Evolutionary conservation across 2,329 filamentous ascomycete species (phyloP), one percentile per base, ranked within the genome.

Genomic region (Phyllachora maydis): DNA sequence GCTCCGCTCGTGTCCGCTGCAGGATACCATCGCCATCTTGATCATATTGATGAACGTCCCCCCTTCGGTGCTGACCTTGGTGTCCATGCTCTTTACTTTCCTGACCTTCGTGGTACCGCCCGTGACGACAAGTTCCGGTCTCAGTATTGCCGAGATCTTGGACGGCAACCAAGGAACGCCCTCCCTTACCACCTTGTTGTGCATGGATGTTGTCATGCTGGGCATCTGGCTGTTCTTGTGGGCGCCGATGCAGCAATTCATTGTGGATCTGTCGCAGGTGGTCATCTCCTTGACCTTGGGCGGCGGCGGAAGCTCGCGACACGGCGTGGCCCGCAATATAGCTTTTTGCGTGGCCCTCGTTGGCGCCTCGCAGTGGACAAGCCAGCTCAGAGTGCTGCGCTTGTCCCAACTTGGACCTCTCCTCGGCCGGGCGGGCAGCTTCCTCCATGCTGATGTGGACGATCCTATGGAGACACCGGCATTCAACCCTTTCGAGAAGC

Each of bases 21-120:
- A 81, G 52, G 85, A 95, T 52, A 92, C 85, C 30, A 79, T 93
- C 50, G 82, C 85, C 43, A 92, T 95, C 40, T 69, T 95, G 46
- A 92, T 93, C 50, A 77, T 93, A 38, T 66, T 95, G 35, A 76
- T 93, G 49, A 83, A 91, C 44, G 68, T 93, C 7, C 83, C 85
- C 15, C 79, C 83, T 12, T 72, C 85, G 39, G 71, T 85, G 28
- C 63, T 93, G 39, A 85, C 82, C 32, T 60, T 81, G 45, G 79
- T 92, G 39, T 90, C 93, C 49, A 73, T 82, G 42, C 65, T 92
- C 35, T 95, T 93, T 50, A 82, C 85, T 35, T 73, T 82, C 33
- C 64, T 93, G 42, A 93, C 83, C 22, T 90, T 93, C 43, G 81
- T 92, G 32, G n/a, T n/a, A n/a, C 78, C 82, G 21, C 77, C 81